These are phyloP conservation scores for Colletotrichum melonis DNA, from an alignment of 2,329 filamentous ascomycete genomes.

Conservation along the genomic window DNA sequence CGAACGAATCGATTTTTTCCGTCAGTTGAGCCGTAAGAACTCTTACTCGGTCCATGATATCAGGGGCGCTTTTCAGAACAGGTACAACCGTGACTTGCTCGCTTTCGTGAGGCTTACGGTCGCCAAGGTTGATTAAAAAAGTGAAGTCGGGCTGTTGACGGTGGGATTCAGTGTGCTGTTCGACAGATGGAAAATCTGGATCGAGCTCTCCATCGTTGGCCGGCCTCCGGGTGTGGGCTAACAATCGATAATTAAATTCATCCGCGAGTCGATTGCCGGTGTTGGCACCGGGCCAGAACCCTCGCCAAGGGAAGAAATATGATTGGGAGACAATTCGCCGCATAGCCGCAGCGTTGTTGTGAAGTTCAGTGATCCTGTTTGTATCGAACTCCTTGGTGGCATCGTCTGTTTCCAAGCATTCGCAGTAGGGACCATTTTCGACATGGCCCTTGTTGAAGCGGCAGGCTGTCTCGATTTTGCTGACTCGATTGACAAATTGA, in stretches of 20 bases:
- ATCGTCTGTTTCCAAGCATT: neutral
- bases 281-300: neutral
- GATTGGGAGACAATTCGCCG: conserved; percentile 8
- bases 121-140: neutral
- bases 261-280: too few species aligned
- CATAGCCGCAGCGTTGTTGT: conserved; percentile 23
- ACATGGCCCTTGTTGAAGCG: conserved; percentile 31
- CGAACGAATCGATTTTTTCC: neutral
- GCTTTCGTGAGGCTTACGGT: neutral
- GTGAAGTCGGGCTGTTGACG: neutral
- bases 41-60: neutral
- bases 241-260: neutral
- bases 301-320: conserved; percentile 7
- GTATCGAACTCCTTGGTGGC: neutral
- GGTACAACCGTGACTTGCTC: neutral
- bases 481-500: neutral
- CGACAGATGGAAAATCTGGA: neutral
- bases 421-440: neutral
- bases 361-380: conserved; percentile 8
- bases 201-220: neutral
- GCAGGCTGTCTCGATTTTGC: conserved; percentile 29
- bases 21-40: neutral
- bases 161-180: neutral
- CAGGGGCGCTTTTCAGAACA: neutral
- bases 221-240: neutral